Percentiles rank a stretch among this genome's conserved stretches.
Evolutionary conservation across 345 rosid species (phyloP).

Genomic region (sweet orange (Citrus sinensis)): DNA sequence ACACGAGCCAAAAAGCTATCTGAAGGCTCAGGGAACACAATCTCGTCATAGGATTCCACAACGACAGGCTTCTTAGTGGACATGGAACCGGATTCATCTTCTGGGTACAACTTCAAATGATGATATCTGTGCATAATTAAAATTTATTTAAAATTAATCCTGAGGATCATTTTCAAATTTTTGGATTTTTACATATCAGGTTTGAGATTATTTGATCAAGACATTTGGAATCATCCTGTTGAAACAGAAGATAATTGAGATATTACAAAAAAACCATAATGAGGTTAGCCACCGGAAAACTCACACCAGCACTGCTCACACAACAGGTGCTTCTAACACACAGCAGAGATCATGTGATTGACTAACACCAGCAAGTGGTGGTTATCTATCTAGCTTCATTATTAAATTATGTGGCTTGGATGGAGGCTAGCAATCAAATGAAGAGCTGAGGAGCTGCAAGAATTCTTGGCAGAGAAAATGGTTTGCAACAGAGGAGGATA

Average conservation of each 20-base stretch:
- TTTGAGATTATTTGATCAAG: background rate
- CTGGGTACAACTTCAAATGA: conserved; percentile 60
- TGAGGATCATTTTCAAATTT: background rate
- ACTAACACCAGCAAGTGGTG: background rate
- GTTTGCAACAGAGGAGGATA: background rate
- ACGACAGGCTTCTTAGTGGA: conserved; percentile 72
- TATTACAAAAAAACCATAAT: background rate
- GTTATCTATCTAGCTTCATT: background rate
- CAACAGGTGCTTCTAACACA: background rate
- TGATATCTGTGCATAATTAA: conserved; percentile 41
- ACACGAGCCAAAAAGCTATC: conserved; percentile 59
- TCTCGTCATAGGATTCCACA: conserved; percentile 62
- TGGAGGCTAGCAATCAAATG: background rate
- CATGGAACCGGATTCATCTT: conserved; percentile 57
- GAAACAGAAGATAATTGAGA: background rate
- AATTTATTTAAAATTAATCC: background rate
- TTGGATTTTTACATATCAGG: background rate
- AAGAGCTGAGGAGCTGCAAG: background rate
- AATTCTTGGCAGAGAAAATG: background rate
- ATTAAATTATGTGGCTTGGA: background rate
- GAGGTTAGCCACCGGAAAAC: background rate
- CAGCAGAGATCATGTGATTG: background rate
- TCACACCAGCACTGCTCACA: background rate
- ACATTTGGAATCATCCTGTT: background rate
- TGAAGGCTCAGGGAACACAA: conserved; percentile 66